Percentiles rank a stretch among this genome's conserved stretches.
Evolutionary conservation across 2,329 filamentous ascomycete genomes (phyloP).

Genomic region (Penicillium hordei): DNA sequence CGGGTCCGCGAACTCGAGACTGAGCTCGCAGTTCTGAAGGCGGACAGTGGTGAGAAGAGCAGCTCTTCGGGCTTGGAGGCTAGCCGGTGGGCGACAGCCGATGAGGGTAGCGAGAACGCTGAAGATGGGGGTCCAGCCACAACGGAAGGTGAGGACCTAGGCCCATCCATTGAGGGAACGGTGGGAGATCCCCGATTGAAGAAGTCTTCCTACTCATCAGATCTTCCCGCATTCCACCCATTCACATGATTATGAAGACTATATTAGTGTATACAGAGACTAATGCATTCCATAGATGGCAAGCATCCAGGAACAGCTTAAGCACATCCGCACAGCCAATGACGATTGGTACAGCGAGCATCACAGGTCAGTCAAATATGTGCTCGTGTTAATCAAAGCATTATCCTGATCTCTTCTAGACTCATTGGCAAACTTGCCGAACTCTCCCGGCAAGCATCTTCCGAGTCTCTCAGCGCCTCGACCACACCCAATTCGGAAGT

Average conservation of each 20-base stretch:
- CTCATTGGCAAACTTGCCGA: slow-evolving; percentile 42
- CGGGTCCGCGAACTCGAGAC: slow-evolving; percentile 42
- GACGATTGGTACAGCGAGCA: slow-evolving; percentile 48
- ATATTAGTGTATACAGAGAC: slow-evolving; percentile 18
- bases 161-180: slow-evolving; percentile 50
- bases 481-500: slow-evolving; percentile 32
- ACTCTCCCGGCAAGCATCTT: slow-evolving; percentile 33
- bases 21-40: slow-evolving; percentile 39
- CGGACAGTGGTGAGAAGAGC: slow-evolving; percentile 31
- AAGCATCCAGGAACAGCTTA: slow-evolving; percentile 50
- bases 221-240: slow-evolving; percentile 33
- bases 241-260: slow-evolving; percentile 32
- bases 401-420: slow-evolving; percentile 22
- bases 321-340: slow-evolving; percentile 46
- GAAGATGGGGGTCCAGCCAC: slow-evolving; percentile 38
- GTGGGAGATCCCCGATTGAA: slow-evolving; percentile 46
- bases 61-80: slow-evolving; percentile 35
- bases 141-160: slow-evolving; percentile 49
- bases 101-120: slow-evolving; percentile 29
- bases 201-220: slow-evolving; percentile 31
- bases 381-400: not conserved
- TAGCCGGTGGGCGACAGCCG: slow-evolving; percentile 44
- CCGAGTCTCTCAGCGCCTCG: slow-evolving; percentile 30
- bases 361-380: slow-evolving; percentile 35
- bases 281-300: slow-evolving; percentile 43